These are phyloP conservation scores for Yamadazyma buinensis DNA, from an alignment of 1,139 yeast species.

Conservation along the genomic window DNA sequence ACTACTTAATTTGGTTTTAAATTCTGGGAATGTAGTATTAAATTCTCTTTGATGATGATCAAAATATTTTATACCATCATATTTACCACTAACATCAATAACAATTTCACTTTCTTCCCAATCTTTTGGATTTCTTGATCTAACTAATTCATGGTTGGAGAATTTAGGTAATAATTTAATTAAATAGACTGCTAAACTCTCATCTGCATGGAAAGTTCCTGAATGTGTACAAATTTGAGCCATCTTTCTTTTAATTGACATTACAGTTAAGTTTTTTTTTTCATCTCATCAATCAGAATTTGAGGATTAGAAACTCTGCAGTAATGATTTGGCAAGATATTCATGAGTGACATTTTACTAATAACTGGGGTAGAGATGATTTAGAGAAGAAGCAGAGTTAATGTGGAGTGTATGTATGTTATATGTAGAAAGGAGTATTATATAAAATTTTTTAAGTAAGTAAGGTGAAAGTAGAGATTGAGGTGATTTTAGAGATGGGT, in stretches of 20 bases:
- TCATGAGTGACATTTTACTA: no score
- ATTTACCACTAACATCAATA: constrained; percentile 93
- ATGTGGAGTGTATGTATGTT: no score
- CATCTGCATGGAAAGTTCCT: constrained; percentile 97
- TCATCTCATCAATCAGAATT: no score
- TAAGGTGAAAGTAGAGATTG: no score
- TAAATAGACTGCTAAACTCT: constrained; percentile 92
- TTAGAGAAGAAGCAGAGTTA: no score
- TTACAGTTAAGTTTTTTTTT: no score
- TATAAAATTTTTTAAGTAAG: no score
- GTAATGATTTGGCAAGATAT: no score
- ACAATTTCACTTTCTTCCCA: constrained; percentile 91
- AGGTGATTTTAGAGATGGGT: no score
- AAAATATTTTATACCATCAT: constrained; percentile 81
- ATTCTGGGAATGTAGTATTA: constrained; percentile 33
- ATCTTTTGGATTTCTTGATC: constrained; percentile 78
- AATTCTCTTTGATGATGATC: constrained; percentile 91
- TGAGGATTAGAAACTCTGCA: no score
- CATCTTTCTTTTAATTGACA: constrained; percentile 15
- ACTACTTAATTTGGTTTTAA: constrained; percentile 74
- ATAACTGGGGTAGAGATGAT: no score
- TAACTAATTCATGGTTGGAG: constrained; percentile 60
- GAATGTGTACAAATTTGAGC: constrained; percentile 82
- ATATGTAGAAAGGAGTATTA: no score
- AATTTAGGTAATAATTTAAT: constrained; percentile 69